These are phyloP conservation scores for Malus asiatica DNA, from an alignment of 306 rosid genomes.

Conservation along the genomic window DNA sequence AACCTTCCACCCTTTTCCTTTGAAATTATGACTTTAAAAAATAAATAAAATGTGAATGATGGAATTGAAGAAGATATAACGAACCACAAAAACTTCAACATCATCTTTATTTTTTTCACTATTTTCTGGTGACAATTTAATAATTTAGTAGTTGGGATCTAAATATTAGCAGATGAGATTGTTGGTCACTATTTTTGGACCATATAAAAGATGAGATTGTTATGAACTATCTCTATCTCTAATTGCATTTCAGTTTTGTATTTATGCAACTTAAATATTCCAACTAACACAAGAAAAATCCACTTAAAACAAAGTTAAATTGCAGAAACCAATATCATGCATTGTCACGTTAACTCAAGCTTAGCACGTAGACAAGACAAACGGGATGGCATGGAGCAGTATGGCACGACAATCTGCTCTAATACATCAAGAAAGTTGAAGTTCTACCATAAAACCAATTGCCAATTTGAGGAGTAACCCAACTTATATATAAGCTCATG, in stretches of 20 bases:
- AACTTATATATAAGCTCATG: no score
- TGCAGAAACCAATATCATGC: neutral
- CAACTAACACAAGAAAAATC: neutral
- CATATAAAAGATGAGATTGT: neutral
- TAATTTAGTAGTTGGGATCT: neutral
- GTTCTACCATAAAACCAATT: no score
- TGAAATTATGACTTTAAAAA: neutral
- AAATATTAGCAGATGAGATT: neutral
- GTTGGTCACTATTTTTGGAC: neutral
- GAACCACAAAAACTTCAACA: neutral
- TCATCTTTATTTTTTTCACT: neutral
- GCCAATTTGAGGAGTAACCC: no score
- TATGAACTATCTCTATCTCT: neutral
- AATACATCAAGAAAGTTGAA: no score
- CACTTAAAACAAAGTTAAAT: neutral
- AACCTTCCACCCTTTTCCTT: neutral
- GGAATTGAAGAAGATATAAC: neutral
- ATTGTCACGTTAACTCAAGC: no score
- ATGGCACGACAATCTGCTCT: no score
- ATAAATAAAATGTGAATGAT: neutral
- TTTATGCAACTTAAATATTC: neutral
- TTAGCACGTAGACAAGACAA: no score
- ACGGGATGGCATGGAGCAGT: rapidly evolving
- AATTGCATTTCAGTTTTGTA: neutral
- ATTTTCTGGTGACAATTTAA: neutral